Conservation (phyloP, 1,284 basidiomycete species). For the Uromyces viciae-fabae region DNA sequence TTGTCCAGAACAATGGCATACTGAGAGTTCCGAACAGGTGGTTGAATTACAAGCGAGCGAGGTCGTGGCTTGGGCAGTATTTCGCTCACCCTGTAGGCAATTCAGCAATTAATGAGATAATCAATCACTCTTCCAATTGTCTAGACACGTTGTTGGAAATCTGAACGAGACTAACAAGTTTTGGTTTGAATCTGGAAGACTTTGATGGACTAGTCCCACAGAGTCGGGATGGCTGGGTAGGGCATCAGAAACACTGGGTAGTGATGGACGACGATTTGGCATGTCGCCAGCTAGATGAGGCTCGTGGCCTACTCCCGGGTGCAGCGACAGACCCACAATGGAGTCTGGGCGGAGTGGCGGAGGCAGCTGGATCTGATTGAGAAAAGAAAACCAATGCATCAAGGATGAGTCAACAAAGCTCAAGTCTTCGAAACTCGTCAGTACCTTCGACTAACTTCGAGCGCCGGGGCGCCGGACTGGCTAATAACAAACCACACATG, state of each 20-base stretch:
- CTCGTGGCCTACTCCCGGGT: not conserved
- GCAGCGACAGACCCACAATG: not conserved
- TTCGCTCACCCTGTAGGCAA: not conserved
- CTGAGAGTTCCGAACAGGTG: constrained; percentile 6
- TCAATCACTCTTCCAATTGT: too few relatives aligned
- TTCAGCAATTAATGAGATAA: not conserved
- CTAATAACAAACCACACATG: constrained; percentile 7
- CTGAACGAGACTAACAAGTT: not conserved
- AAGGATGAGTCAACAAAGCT: not conserved
- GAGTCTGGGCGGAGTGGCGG: constrained; percentile 6
- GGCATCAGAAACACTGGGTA: not conserved
- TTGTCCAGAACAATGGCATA: constrained; percentile 20
- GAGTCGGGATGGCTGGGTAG: constrained; percentile 3
- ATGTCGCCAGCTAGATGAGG: not conserved
- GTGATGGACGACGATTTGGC: not conserved
- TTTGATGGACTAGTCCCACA: not conserved
- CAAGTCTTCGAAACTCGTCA: too few relatives aligned
- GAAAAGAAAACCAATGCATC: not conserved
- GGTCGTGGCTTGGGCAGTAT: not conserved
- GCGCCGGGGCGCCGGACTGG: constrained; percentile 4
- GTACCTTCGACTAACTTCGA: constrained; percentile 16
- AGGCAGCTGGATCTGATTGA: not conserved
- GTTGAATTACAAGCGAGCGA: not conserved
- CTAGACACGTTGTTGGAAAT: not conserved
- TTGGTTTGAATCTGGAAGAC: not conserved